These are phyloP conservation scores for Linnemannia zychae DNA, from an alignment of 192 early-diverging fungal species.

Conservation along the genomic window DNA sequence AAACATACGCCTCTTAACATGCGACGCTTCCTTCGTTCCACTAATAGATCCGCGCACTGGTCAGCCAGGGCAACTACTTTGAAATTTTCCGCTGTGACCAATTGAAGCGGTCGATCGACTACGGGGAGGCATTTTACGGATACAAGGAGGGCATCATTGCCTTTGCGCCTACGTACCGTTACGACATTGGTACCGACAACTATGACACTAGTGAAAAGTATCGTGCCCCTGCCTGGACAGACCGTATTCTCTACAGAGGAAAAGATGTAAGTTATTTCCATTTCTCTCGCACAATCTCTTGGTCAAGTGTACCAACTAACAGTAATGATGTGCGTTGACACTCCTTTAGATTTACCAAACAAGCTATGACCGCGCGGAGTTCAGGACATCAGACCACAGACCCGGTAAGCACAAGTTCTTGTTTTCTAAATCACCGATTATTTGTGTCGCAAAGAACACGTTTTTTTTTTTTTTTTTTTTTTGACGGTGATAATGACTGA, in stretches of 20 bases:
- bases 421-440: no score
- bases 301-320: background rate
- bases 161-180: conserved; percentile 88
- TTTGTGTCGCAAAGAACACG: background rate
- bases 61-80: conserved; percentile 41
- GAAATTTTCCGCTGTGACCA: conserved; percentile 52
- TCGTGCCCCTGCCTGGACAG: conserved; percentile 51
- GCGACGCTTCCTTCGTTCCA: background rate
- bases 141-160: conserved; percentile 83
- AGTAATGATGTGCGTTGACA: background rate
- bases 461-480: conserved; percentile 8
- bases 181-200: conserved; percentile 75
- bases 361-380: conserved; percentile 69
- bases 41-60: conserved; percentile 21
- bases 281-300: conserved; percentile 34
- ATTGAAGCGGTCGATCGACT: conserved; percentile 69
- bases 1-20: no score
- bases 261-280: conserved; percentile 53
- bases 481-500: conserved; percentile 22
- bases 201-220: conserved; percentile 78
- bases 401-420: conserved; percentile 68
- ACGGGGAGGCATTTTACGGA: conserved; percentile 76
- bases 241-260: conserved; percentile 74
- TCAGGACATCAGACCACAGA: conserved; percentile 84
- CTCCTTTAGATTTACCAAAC: conserved; percentile 55